Base-by-base conservation (phyloP, 306 rosid genomes). In the Cucumis cinereus region DNA sequence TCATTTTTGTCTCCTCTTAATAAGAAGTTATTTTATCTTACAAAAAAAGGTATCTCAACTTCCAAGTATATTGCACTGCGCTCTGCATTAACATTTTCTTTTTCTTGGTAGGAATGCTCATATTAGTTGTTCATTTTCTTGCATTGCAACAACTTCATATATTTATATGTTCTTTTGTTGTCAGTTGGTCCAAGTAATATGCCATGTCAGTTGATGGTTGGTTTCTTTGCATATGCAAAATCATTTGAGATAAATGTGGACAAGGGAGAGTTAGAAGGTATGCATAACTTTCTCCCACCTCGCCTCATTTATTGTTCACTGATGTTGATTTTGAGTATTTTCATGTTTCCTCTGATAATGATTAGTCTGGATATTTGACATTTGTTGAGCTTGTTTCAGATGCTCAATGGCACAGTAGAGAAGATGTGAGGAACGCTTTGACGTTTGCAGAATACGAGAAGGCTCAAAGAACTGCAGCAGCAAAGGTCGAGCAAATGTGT, bases 141-240 rank as follows among this genome's bases (percentile, higher is more conserved):
- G 30, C 28, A 11, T 67, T 69, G 15, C 8, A 40, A 40, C 50
- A 36, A 63, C 52, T 43, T 23, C 74, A 41, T 13, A 13, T 23
- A 23, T 41, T 70, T 28, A 10, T 49, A 36, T 24, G 12, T 24
- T 24, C 5, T 49, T 16, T 84, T 83, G 77, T 86, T 83, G 26
- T 55, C 87, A 95, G 98, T 95, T 86, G 99, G 91, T 79, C 91
- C 96, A 47, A 88, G 73, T 77, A 83, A 88, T 77, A 88, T 94
- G 83, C 96, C 97, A 57, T 94, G 90, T 79, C 98, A 94, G 88
- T 79, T 91, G 89, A 91, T 93, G 98, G 91, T 93, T 78, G 98
- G 97, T 70, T 94, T 94, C 86, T 87, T 80, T 71, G 97, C 96
- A 13, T 90, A 86, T 79, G 97, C 98, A 77, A 91, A 87, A 76